Evolutionary conservation across 1,284 basidiomycete species (phyloP), one percentile per base, ranked within the genome.

Genomic region (Ganoderma lingzhi): DNA sequence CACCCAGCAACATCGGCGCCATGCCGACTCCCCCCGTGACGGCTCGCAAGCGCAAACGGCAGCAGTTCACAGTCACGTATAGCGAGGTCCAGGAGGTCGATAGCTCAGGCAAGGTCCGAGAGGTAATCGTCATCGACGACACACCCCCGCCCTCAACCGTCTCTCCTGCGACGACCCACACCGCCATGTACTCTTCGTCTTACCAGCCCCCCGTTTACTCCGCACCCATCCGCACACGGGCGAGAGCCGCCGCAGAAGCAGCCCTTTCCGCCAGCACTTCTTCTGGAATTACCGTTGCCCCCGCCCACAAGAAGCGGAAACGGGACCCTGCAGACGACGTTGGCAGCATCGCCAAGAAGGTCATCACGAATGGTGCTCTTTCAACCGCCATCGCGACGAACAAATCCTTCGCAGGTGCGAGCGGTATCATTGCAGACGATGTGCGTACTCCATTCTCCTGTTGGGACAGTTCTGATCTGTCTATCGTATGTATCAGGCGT

Each of bases 121-220:
- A 95, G 79, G 92, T 95, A 76, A 94, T 95, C 80, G 90, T 95
- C 75, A 94, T 95, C 79, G 93, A 95, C 75, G 93, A 95, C 83
- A 94, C 93, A 62, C 93, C 87, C 28, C 93, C 93, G 63, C 90
- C 91, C 66, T 87, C 90, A 65, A 93, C 93, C 64, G 87, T 91
- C 77, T 93, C 92, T 66, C 90, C 92, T 68, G 87, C 91, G 67
- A 89, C 88, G 64, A 80, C 84, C 53, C 85, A 87, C 80, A 88
- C 86, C 74, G 87, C 88, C 73, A 87, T 85, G 70, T 93, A 85
- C 81, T 93, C 92, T 65, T 86, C 90, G 60, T 93, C 92, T 70
- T 92, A 92, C 83, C 91, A 93, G 78, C 91, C 93, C 39, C 91
- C 92, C 35, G 73, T 86, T n/a, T 92, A 87, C 78, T 87, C 88